Evolutionary conservation across 768 basidiomycete genomes (phyloP), one percentile per base, ranked within the genome.

Genomic region (Mycena amicta): DNA sequence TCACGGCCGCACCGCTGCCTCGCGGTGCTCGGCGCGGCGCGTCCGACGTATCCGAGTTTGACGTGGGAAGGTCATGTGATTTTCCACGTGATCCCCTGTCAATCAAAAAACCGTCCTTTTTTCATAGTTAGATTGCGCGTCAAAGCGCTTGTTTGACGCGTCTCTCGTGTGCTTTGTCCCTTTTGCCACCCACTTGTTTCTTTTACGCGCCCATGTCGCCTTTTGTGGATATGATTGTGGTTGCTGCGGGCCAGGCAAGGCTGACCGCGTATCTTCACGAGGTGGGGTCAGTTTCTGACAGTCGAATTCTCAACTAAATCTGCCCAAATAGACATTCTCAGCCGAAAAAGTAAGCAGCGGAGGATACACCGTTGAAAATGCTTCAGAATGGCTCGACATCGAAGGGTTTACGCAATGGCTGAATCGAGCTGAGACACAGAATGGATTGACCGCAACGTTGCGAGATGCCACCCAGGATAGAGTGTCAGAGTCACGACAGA

Each of bases 221-320:
- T 13, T 26, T 49, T 29, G 47, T 22, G 13, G 61, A 62, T 33
- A 58, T 62, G 56, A 45, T 58, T 29, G 45, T 62, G 31, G 25
- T 62, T 16, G 61, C 56, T 4, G 61, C 56, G 12, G 61, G 61
- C 4, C 50, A 62, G 53, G 51, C 56, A 41, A 56, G 61, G 45
- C 56, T 62, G 3, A 41, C 53, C 12, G 61, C 53, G 18, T 62
- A 62, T 28, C 50, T 58, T 45, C 26, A 49, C 46, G 52, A 62
- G 26, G 61, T n/a, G n/a, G n/a, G n/a, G n/a, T n/a, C n/a, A n/a
- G n/a, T 62, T 45, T 28, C 55, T 29, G 15, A 27, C 25, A 5
- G 13, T 37, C 26, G 20, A 47, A n/a, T 15, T 45, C 13, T 13
- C 39, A 33, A 41, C 26, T 43, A 18, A 31, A n/a, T 15, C 18